Conservation (phyloP, 1,284 basidiomycete species). For the Bjerkandera adusta region DNA sequence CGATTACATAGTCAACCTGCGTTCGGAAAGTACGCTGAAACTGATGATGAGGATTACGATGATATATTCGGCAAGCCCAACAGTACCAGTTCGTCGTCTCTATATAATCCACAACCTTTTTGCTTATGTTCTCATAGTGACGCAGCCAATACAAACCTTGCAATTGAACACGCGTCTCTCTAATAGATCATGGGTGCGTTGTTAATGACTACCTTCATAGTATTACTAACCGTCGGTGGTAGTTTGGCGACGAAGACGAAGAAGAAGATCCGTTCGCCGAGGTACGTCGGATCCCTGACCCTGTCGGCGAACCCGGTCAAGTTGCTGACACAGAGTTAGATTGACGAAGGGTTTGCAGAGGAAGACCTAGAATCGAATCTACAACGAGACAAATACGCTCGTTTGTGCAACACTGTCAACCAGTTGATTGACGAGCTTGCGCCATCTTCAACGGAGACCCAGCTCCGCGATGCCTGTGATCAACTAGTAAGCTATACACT, state of each 20-base stretch:
- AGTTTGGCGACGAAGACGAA: conserved; percentile 82
- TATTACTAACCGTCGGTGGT: conserved; percentile 10
- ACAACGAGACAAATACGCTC: conserved; percentile 87
- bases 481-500: conserved; percentile 63
- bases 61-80: conserved; percentile 85
- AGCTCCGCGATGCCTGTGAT: conserved; percentile 81
- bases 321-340: conserved; percentile 40
- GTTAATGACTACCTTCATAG: conserved; percentile 7
- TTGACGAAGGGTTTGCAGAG: conserved; percentile 88
- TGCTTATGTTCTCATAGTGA: conserved; percentile 35
- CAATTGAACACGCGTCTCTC: conserved; percentile 84
- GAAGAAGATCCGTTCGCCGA: conserved; percentile 95
- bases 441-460: conserved; percentile 77
- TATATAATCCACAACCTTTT: conserved; percentile 8
- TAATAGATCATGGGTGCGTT: conserved; percentile 80
- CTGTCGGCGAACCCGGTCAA: no score
- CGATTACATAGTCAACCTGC: conserved; percentile 52
- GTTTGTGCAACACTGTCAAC: conserved; percentile 77
- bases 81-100: conserved; percentile 49
- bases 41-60: conserved; percentile 82
- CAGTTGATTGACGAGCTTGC: conserved; percentile 86
- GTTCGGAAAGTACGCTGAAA: conserved; percentile 83
- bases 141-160: conserved; percentile 63
- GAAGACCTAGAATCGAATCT: conserved; percentile 88
- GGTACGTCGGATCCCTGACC: conserved; percentile 41